A percentile compares a stretch with the other conserved stretches of the same genome.
Conservation (phyloP, 2,329 filamentous ascomycete species). For the Aspergillus pseudotamarii region DNA sequence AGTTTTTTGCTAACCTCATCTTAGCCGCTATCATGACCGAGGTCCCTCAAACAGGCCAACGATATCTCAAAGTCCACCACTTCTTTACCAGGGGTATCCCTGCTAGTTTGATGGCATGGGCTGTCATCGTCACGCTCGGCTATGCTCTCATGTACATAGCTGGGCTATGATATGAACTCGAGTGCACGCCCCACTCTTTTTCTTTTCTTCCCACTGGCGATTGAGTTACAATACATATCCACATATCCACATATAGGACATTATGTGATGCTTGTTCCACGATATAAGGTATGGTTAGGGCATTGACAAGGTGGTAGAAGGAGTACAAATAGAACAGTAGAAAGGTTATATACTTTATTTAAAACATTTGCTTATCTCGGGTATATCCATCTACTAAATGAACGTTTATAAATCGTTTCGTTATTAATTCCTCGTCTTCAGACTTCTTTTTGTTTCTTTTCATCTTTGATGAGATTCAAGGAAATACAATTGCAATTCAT, state of each 20-base stretch:
- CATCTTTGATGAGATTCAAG: background rate
- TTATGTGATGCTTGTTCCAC: background rate
- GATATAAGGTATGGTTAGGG: background rate
- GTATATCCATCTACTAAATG: background rate
- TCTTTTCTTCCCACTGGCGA: background rate
- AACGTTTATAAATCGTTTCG: background rate
- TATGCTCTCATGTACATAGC: constrained; percentile 86
- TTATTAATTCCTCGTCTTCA: background rate
- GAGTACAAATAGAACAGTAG: constrained; percentile 4
- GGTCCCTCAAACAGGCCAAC: constrained; percentile 83
- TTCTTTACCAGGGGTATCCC: constrained; percentile 95
- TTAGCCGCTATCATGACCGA: constrained; percentile 99
- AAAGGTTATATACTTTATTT: background rate
- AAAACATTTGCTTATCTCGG: background rate
- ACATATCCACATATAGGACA: background rate
- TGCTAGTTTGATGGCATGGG: constrained; percentile 77
- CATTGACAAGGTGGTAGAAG: background rate
- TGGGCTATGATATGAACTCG: constrained; percentile 55
- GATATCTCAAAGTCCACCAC: constrained; percentile 89
- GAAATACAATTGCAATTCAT: background rate
- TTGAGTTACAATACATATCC: background rate
- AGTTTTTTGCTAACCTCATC: constrained; percentile 15
- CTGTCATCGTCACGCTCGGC: constrained; percentile 82
- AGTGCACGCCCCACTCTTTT: background rate
- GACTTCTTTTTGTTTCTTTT: background rate